Evolutionary conservation across 106 monocot species (phyloP).

Genomic region (Triglochin maritima): DNA sequence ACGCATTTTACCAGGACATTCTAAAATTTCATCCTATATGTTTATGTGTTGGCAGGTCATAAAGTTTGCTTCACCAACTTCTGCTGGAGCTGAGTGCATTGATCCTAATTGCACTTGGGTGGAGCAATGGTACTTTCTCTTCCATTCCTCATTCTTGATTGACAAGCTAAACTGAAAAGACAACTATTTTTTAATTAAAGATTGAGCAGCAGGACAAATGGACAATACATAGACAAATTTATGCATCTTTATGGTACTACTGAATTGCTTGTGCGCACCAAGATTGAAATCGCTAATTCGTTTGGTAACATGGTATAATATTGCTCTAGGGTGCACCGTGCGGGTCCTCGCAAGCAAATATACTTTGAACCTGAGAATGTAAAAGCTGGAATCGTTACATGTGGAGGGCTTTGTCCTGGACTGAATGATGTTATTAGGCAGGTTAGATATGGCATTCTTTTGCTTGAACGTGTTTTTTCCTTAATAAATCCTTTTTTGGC

Average conservation of each 20-base stretch:
- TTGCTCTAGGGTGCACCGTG: constrained; percentile 21
- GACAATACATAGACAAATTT: no score
- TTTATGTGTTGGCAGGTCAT: constrained; percentile 13
- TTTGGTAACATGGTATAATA: no score
- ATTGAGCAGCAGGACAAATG: no score
- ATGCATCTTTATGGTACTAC: no score
- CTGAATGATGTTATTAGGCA: constrained; percentile 33
- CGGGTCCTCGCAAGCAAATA: constrained; percentile 20
- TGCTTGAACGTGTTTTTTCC: background rate
- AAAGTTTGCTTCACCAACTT: constrained; percentile 15
- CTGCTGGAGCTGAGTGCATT: constrained; percentile 30
- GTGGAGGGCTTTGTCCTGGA: constrained; percentile 30
- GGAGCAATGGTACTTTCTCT: constrained; percentile 16
- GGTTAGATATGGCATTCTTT: background rate
- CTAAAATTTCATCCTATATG: no score
- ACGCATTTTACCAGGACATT: background rate
- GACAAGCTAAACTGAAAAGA: no score
- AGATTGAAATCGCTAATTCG: background rate
- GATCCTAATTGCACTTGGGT: constrained; percentile 25
- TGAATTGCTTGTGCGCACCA: no score
- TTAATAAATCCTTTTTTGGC: background rate
- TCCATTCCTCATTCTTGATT: no score
- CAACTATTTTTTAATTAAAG: no score
- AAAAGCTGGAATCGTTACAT: constrained; percentile 20
- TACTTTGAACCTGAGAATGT: constrained; percentile 17